These are phyloP conservation scores for Talaromyces sp. DNA, from an alignment of 2,329 filamentous ascomycete species.

Conservation along the genomic window DNA sequence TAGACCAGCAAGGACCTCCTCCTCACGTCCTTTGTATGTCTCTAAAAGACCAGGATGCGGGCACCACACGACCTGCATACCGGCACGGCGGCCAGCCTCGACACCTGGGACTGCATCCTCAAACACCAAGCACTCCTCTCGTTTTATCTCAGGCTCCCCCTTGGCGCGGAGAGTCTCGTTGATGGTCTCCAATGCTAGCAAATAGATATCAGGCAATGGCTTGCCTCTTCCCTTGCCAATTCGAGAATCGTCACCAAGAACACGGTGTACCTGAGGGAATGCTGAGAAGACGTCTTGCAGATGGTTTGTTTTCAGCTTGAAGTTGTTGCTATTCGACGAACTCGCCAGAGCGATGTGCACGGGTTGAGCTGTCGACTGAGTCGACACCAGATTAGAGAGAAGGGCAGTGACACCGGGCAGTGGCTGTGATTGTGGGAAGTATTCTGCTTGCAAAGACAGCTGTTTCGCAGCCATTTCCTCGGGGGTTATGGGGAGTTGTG, in stretches of 20 bases:
- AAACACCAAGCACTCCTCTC: slow-evolving; percentile 92
- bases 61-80: slow-evolving; percentile 93
- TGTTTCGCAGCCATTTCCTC: slow-evolving; percentile 68
- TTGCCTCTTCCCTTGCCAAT: slow-evolving; percentile 83
- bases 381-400: slow-evolving; percentile 50
- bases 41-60: slow-evolving; percentile 78
- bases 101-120: slow-evolving; percentile 94
- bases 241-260: slow-evolving; percentile 82
- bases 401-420: slow-evolving; percentile 77
- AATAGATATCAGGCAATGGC: slow-evolving; percentile 91
- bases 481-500: slow-evolving; percentile 73
- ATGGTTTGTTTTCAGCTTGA: slow-evolving; percentile 71
- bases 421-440: slow-evolving; percentile 75
- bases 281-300: slow-evolving; percentile 54
- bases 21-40: slow-evolving; percentile 76
- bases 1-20: slow-evolving; percentile 78
- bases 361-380: slow-evolving; percentile 41
- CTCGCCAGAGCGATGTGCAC: slow-evolving; percentile 87
- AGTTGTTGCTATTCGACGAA: slow-evolving; percentile 72
- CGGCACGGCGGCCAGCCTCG: slow-evolving; percentile 84
- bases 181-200: slow-evolving; percentile 80
- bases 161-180: slow-evolving; percentile 67
- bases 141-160: slow-evolving; percentile 66
- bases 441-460: slow-evolving; percentile 64
- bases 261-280: slow-evolving; percentile 70